A percentile compares a stretch with the other conserved stretches of the same genome.
phyloP scores from a whole-genome alignment of 2,329 filamentous ascomycete genomes.

The Sarocladium kiliense region DNA sequence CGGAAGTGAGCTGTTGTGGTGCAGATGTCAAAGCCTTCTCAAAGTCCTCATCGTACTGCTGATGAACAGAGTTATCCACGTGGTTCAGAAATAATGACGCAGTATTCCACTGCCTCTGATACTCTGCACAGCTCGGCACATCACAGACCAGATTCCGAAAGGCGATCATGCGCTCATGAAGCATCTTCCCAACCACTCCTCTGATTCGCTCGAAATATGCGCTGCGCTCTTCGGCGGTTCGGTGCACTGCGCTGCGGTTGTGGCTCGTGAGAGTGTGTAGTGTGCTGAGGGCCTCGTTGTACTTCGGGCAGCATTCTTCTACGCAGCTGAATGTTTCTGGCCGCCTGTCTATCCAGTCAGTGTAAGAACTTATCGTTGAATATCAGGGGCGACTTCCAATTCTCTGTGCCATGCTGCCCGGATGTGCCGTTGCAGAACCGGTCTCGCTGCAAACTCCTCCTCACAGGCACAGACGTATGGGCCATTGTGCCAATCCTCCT shows the following conservation, averaged over 20 bases:
- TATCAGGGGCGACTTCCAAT: background rate
- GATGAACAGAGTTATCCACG: background rate
- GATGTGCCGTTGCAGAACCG: constrained; percentile 2
- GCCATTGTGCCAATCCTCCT: constrained; percentile 4
- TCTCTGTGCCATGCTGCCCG: background rate
- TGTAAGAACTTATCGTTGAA: background rate
- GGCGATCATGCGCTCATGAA: background rate
- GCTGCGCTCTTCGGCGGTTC: background rate
- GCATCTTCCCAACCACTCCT: background rate
- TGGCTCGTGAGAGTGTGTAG: background rate
- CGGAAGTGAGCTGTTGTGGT: too few relatives aligned
- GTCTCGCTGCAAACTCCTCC: background rate
- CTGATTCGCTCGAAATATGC: background rate
- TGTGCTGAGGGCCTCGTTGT: background rate
- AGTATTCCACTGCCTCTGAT: background rate
- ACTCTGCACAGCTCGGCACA: background rate
- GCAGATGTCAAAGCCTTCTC: background rate
- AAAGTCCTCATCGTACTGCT: background rate
- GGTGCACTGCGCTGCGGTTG: background rate
- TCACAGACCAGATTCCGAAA: background rate
- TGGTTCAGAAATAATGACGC: background rate
- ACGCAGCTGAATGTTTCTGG: background rate
- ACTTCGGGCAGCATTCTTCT: background rate
- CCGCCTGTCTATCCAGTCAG: background rate
- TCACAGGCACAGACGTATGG: constrained; percentile 9